Percentiles rank a stretch among this genome's conserved stretches.
phyloP scores from a whole-genome alignment of 805 yeast genomes.

The Cephaloascus albidus region DNA sequence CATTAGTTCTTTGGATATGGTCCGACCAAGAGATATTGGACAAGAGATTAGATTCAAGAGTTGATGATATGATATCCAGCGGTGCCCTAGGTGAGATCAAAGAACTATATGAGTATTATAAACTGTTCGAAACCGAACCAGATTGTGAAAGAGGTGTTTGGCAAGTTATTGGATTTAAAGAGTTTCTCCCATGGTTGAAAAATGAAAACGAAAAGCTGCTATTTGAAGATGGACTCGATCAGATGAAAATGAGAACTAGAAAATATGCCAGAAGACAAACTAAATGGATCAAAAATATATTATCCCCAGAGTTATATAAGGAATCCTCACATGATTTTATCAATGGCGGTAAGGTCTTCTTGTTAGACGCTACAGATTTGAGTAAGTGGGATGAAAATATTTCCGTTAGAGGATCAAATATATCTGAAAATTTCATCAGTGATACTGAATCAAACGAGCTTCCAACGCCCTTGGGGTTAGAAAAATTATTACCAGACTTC shows the following conservation, averaged over 20 bases:
- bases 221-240: conserved; percentile 42
- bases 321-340: conserved; percentile 35
- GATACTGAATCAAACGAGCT: conserved; percentile 12
- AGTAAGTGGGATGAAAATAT: conserved; percentile 51
- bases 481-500: not conserved
- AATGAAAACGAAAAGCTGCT: conserved; percentile 8
- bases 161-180: conserved; percentile 94
- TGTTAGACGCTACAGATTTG: conserved; percentile 74
- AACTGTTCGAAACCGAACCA: conserved; percentile 22
- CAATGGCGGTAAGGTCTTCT: conserved; percentile 55
- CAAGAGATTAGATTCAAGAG: conserved; percentile 63
- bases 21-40: conserved; percentile 51
- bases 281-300: conserved; percentile 76
- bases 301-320: conserved; percentile 49
- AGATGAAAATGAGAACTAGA: conserved; percentile 79
- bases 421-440: conserved; percentile 28
- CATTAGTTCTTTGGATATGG: conserved; percentile 77
- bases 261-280: conserved; percentile 84
- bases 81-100: conserved; percentile 70
- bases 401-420: conserved; percentile 38
- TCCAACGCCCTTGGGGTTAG: not conserved
- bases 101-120: conserved; percentile 41
- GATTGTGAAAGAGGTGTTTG: conserved; percentile 69
- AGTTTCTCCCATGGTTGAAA: conserved; percentile 65
- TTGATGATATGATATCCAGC: conserved; percentile 66